These are phyloP conservation scores for Ambrosia artemisiifolia DNA, from an alignment of 129 eudicot genomes.

Conservation along the genomic window DNA sequence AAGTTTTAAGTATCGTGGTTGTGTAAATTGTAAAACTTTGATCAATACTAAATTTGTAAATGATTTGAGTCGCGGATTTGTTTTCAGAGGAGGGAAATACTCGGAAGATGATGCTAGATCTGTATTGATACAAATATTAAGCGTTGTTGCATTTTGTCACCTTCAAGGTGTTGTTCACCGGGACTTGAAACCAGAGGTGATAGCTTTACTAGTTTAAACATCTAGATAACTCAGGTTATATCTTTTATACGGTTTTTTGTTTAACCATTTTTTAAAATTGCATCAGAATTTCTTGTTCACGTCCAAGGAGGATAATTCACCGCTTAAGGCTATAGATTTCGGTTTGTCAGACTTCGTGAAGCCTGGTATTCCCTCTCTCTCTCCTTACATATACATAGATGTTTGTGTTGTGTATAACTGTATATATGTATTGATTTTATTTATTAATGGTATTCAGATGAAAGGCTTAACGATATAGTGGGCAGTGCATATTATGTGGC, in stretches of 20 bases:
- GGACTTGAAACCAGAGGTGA: slow-evolving; percentile 94
- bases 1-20: not conserved
- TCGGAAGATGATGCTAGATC: slow-evolving; percentile 90
- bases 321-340: slow-evolving; percentile 89
- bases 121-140: slow-evolving; percentile 74
- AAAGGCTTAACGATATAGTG: slow-evolving; percentile 91
- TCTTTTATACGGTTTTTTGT: not conserved
- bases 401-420: not conserved
- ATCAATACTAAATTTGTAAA: not conserved
- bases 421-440: not conserved
- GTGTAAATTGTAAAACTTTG: not conserved
- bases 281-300: slow-evolving; percentile 86
- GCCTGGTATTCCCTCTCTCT: slow-evolving; percentile 51
- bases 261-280: slow-evolving; percentile 18
- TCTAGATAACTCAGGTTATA: not conserved
- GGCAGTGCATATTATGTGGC: slow-evolving; percentile 98
- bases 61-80: slow-evolving; percentile 3
- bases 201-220: not conserved
- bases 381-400: not conserved
- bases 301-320: slow-evolving; percentile 78
- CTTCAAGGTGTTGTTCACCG: slow-evolving; percentile 99
- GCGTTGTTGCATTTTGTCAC: slow-evolving; percentile 91
- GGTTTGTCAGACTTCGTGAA: slow-evolving; percentile 92
- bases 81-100: slow-evolving; percentile 85
- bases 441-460: slow-evolving; percentile 53